phyloP scores from a whole-genome alignment of 169 alveolate species.

The Plasmodium yoelii region DNA sequence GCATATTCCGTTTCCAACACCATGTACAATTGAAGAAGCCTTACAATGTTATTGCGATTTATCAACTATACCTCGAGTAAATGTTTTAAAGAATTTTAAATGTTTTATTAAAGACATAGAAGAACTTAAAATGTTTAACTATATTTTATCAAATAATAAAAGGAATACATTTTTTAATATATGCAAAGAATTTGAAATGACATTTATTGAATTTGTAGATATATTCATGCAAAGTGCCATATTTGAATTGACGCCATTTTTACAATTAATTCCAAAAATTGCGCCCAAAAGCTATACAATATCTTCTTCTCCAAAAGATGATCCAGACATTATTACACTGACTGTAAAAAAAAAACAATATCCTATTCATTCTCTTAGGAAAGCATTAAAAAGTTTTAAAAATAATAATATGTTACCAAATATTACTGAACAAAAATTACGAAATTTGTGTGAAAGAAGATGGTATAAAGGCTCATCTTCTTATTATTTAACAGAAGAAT shows the following conservation, averaged over 20 bases:
- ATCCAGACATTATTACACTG: conserved; percentile 29
- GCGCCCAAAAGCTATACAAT: conserved; percentile 86
- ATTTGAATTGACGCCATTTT: conserved; percentile 85
- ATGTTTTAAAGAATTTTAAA: conserved; percentile 78
- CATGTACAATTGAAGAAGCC: conserved; percentile 83
- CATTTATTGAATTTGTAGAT: conserved; percentile 83
- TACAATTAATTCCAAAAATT: conserved; percentile 85
- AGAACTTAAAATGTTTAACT: conserved; percentile 77
- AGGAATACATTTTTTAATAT: conserved; percentile 66
- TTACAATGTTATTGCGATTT: conserved; percentile 84
- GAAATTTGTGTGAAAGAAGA: conserved; percentile 48
- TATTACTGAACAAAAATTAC: conserved; percentile 50
- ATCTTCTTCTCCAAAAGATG: conserved; percentile 85
- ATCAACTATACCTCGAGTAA: conserved; percentile 82
- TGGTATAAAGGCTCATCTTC: conserved; percentile 73
- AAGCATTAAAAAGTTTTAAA: conserved; percentile 62
- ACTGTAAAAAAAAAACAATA: conserved; percentile 69
- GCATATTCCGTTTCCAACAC: conserved; percentile 77
- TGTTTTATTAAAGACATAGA: conserved; percentile 80
- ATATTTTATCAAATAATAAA: conserved; percentile 63
- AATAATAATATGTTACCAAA: conserved; percentile 66
- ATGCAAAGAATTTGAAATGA: conserved; percentile 79
- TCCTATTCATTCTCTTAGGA: conserved; percentile 71
- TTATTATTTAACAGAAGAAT: conserved; percentile 70
- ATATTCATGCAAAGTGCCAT: conserved; percentile 80